Conservation (phyloP, 2,329 filamentous ascomycete species). For the Aspergillus tubingensis region DNA sequence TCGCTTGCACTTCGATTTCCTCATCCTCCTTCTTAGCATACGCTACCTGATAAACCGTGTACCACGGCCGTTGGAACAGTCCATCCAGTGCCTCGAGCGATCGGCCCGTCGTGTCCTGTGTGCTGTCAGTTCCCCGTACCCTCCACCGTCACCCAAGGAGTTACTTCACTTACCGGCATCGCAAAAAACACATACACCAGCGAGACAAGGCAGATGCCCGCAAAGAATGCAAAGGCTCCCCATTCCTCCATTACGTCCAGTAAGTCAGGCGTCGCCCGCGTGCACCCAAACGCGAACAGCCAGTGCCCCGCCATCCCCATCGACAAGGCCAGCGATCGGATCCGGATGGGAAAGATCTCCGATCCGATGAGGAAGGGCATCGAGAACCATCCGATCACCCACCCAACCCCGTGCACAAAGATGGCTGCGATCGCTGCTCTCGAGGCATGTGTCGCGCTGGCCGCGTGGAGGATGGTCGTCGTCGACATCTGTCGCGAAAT, state of each 20-base stretch:
- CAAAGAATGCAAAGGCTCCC: conserved; percentile 28
- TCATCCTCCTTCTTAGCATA: conserved; percentile 15
- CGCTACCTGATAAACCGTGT: conserved; percentile 20
- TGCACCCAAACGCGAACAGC: conserved; percentile 45
- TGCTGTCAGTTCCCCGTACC: neutral
- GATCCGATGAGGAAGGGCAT: conserved; percentile 51
- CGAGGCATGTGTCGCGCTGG: conserved; percentile 31
- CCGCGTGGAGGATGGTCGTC: conserved; percentile 21
- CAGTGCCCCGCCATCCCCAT: conserved; percentile 33
- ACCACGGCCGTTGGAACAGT: conserved; percentile 25
- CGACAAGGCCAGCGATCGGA: conserved; percentile 41
- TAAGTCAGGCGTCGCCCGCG: conserved; percentile 25
- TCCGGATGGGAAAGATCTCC: conserved; percentile 50
- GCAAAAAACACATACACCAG: conserved; percentile 26
- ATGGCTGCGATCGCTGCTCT: conserved; percentile 48
- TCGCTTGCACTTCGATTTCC: neutral
- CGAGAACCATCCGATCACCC: conserved; percentile 41
- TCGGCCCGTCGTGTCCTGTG: conserved; percentile 22
- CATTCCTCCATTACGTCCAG: conserved; percentile 24
- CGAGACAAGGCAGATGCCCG: conserved; percentile 21
- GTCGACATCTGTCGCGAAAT: conserved; percentile 21
- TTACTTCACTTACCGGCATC: conserved; percentile 17
- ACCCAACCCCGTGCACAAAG: conserved; percentile 51
- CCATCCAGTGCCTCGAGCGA: conserved; percentile 22
- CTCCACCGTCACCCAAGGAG: no score